Evolutionary conservation across 495 filamentous ascomycete species (phyloP), one percentile per base, ranked within the genome.

Genomic region (Penicillium ochrochloron): DNA sequence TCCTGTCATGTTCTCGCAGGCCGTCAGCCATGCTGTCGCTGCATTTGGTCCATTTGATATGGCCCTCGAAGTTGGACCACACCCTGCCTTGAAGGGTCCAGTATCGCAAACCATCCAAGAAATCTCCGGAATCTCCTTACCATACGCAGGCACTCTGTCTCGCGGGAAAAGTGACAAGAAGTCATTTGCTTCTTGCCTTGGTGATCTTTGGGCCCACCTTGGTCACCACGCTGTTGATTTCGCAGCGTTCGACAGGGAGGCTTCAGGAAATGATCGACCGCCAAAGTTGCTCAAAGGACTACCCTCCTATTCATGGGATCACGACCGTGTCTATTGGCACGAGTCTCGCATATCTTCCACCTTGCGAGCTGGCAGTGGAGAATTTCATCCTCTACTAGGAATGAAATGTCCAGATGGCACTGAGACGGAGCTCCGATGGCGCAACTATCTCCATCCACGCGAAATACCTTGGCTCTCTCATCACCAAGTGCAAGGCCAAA

Each of bases 51-150:
- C 71, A 10, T 84, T 81, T 56, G 64, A 70, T 61, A 62, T 75
- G 55, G 76, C 66, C 6, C 59, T 89, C 17, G 87, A 89, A 59
- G 59, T 89, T 46, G 86, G 86, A 1, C 86, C 87, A 0, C 86
- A 88, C 59, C 77, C 84, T 5, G 76, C 81, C 15, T 73, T 89
- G 3, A 83, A 78, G 55, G 78, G 80, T 0, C 83, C 86, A 9
- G 74, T 75, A 2, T 65, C 66, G 7, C 70, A 84, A 59, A 84
- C 69, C 1, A 75, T 83, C 7, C 67, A 78, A 60, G 70, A 72
- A 8, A 29, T 68, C 0, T 63, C 56, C 2, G 51, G 66, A 0
- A 14, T 53, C 1, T 27, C 57, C 12, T 5, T 82, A 8, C 77
- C 79, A 0, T 85, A 86, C 56, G 61, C 66, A 0, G 78, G 80